Evolutionary conservation across 257 asterid species (phyloP), one percentile per base, ranked within the genome.

Genomic region (Gynochthodes officinalis): DNA sequence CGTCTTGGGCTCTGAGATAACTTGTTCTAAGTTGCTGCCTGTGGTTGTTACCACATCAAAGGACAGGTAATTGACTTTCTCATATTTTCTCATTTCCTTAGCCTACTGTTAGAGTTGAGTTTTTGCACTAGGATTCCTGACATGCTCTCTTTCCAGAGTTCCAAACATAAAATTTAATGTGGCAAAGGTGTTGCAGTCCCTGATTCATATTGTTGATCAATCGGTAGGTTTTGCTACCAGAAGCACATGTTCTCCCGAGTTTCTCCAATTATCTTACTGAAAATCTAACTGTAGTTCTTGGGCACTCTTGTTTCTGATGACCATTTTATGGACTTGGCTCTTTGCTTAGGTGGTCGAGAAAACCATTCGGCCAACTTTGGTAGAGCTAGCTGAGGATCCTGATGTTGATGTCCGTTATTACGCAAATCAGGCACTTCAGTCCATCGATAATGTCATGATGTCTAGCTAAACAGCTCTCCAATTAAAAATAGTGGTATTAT

Each of bases 1-100:
- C 21, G 98, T 93, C 73, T 83, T 91, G 98, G 97, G 97, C 57
- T 77, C 96, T 7, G 98, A 93, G 81, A 91, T 93, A 71, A 91
- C 98, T 52, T 93, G 96, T 48, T 91, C 96, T 2, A 88, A 84
- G 74, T 74, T 93, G 75, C 84, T 93, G 81, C 98, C 98, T 1
- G 91, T 88, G 75, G 89, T 93, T 6, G 50, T 80, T 66, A 76
- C 79, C 61, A 87, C 90, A 54, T 69, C 90, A 4, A 87, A 87
- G 77, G 93, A 87, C 84, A 85, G 87, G 93, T 87, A 15, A 54
- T 33, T 21, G 55, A 50, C 59, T 48, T n/a, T 68, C 50, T 33
- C n/a, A 1, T 27, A 1, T 52, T 61, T 48, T 21, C 14, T 43
- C n/a, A n/a, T n/a, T n/a, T n/a, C n/a, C n/a, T n/a, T n/a, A n/a